Conservation (phyloP, 495 filamentous ascomycete species). For the Xeromyces bisporus region DNA sequence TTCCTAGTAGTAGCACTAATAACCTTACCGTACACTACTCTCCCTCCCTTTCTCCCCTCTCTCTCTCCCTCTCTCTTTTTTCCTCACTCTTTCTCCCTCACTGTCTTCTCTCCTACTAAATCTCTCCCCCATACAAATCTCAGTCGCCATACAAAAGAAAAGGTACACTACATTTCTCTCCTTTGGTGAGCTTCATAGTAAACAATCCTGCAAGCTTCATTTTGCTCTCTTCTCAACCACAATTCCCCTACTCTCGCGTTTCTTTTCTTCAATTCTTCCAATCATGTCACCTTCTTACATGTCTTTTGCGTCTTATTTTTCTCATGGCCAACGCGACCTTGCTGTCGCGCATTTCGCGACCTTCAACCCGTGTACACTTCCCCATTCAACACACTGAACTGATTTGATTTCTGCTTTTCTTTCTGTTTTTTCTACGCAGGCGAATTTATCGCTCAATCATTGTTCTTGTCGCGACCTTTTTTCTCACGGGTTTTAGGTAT, state of each 20-base stretch:
- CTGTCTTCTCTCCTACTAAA: slow-evolving; percentile 36
- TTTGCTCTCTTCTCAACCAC: slow-evolving; percentile 2
- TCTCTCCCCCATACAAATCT: slow-evolving; percentile 45
- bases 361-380: slow-evolving; percentile 7
- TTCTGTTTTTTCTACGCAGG: slow-evolving; percentile 4
- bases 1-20: no score
- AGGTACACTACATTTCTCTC: slow-evolving; percentile 25
- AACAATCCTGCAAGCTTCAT: slow-evolving; percentile 9
- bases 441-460: slow-evolving; percentile 5
- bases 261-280: slow-evolving; percentile 4
- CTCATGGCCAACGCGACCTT: slow-evolving; percentile 11
- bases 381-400: slow-evolving; percentile 6
- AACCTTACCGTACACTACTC: no score
- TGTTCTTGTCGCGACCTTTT: slow-evolving; percentile 3
- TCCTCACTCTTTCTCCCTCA: slow-evolving; percentile 21
- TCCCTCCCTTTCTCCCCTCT: slow-evolving; percentile 44
- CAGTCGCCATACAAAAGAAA: slow-evolving; percentile 36
- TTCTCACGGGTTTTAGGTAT: slow-evolving; percentile 5
- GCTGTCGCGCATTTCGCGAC: slow-evolving; percentile 16
- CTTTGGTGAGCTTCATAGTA: slow-evolving; percentile 18
- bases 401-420: slow-evolving; percentile 1
- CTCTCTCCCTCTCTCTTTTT: slow-evolving; percentile 21
- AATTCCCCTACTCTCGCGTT: slow-evolving; percentile 7
- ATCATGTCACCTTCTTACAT: slow-evolving; percentile 3
- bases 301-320: slow-evolving; percentile 6